These are phyloP conservation scores for Emmonsia crescens DNA, from an alignment of 2,329 filamentous ascomycete genomes.

Conservation along the genomic window DNA sequence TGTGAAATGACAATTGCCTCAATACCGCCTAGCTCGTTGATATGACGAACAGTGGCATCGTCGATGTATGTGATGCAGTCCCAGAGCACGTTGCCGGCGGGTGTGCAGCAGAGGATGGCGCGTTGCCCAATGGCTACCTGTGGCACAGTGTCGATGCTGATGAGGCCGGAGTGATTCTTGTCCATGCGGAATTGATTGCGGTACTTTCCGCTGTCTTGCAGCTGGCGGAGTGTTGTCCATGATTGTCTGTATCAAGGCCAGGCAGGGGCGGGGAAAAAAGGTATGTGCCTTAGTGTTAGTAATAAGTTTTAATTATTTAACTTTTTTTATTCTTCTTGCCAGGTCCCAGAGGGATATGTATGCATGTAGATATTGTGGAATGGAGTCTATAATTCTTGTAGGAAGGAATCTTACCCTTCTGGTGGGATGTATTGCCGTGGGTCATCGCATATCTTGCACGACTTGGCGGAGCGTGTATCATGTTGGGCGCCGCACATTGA, in stretches of 20 bases:
- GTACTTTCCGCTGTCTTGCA: constrained; percentile 15
- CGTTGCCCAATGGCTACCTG: constrained; percentile 66
- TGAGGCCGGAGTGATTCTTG: constrained; percentile 12
- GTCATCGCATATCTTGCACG: constrained; percentile 24
- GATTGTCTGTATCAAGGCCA: constrained; percentile 14
- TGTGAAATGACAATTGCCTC: constrained; percentile 65
- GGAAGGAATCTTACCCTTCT: constrained; percentile 14
- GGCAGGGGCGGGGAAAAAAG: background rate
- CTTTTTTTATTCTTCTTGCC: background rate
- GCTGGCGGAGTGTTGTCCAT: constrained; percentile 21
- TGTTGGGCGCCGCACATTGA: constrained; percentile 21
- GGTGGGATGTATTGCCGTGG: constrained; percentile 22
- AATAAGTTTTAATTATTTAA: background rate
- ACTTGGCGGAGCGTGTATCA: constrained; percentile 10
- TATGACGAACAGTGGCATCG: constrained; percentile 45
- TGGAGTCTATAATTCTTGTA: background rate
- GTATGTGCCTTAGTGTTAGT: background rate
- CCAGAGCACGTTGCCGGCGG: constrained; percentile 64
- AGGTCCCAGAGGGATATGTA: background rate
- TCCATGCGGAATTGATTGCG: constrained; percentile 17
- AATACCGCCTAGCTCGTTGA: constrained; percentile 54
- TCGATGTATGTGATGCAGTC: constrained; percentile 65
- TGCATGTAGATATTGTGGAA: background rate
- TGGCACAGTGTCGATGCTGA: constrained; percentile 30
- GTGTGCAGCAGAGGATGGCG: constrained; percentile 56